Evolutionary conservation across 2,329 filamentous ascomycete genomes (phyloP), one percentile per base, ranked within the genome.

Genomic region (Mycocentrospora acerina): DNA sequence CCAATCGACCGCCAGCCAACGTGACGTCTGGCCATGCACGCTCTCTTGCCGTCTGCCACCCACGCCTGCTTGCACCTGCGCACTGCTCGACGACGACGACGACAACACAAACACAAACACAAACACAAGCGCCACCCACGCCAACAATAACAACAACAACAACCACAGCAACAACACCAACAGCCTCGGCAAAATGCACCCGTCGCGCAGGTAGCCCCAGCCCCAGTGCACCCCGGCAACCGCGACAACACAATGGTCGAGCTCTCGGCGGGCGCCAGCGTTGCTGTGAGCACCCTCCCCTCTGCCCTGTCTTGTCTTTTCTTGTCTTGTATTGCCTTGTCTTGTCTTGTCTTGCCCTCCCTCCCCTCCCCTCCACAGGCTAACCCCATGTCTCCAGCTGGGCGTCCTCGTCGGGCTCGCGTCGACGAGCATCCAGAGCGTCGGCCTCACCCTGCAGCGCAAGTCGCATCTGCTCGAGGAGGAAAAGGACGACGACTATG

Each of bases 391-490:
- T 29, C 10, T 25, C 36, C 62, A 94, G 89, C 79, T 97, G 62
- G 93, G 93, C 61, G 90, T 98, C 64, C 71, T 96, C 49, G 91
- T 96, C 64, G 93, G 93, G 57, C 79, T 98, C 51, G 68, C 96
- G 55, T 97, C 91, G 42, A 96, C 93, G 44, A 93, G 90, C 66
- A 81, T 97, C 16, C 93, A 98, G 69, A 95, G 90, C 67, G 77
- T 98, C 58, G 93, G 93, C 53, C 79, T 98, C 51, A 98, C 93
- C 22, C 79, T 98, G 17, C 93, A 98, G 72, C 88, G 93, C 66
- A 97, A 98, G 71, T 97, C 93, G 49, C 93, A 98, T 72, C 85
- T 98, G 54, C 83, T 97, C 62, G 93, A 98, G 74, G 93, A 98
- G 72, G 89, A 94, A 73, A 95, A 95, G 69, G 81, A 82, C 35